These are phyloP conservation scores for Ophiostoma piceae DNA, from an alignment of 2,329 filamentous ascomycete genomes.

Conservation along the genomic window DNA sequence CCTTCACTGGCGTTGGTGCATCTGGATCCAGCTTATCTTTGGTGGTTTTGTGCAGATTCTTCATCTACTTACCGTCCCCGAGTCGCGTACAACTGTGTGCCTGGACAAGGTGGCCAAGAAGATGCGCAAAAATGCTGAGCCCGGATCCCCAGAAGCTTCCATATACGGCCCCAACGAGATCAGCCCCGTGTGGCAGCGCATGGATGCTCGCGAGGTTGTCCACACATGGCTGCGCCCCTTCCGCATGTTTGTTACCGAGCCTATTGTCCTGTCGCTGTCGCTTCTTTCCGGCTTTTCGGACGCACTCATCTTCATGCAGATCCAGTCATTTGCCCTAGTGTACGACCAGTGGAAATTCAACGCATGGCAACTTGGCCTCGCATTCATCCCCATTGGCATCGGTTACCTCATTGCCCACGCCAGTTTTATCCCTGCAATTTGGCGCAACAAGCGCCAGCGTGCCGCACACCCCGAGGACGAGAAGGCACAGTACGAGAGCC, in stretches of 20 bases:
- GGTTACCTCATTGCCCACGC: conserved; percentile 61
- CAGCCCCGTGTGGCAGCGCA: conserved; percentile 52
- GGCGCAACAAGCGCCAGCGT: conserved; percentile 48
- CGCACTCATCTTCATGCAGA: conserved; percentile 72
- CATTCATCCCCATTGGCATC: conserved; percentile 61
- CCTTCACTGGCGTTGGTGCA: conserved; percentile 60
- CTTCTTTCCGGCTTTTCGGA: conserved; percentile 68
- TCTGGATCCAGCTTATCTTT: conserved; percentile 82
- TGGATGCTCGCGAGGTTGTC: conserved; percentile 53
- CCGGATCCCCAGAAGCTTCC: conserved; percentile 38
- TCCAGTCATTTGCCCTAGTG: conserved; percentile 64
- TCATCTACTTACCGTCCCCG: conserved; percentile 66
- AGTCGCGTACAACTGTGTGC: conserved; percentile 70
- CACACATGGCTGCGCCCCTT: conserved; percentile 60
- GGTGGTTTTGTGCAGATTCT: conserved; percentile 63
- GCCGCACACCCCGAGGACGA: conserved; percentile 48
- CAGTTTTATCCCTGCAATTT: conserved; percentile 54
- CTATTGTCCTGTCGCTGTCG: conserved; percentile 65
- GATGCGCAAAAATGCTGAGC: conserved; percentile 56
- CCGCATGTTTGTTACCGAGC: conserved; percentile 67
- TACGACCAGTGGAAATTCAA: conserved; percentile 63
- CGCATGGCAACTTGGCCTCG: conserved; percentile 51
- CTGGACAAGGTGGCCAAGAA: conserved; percentile 75
- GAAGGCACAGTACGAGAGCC: conserved; percentile 62
- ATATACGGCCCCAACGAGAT: conserved; percentile 71